phyloP scores from a whole-genome alignment of 163 green algal species.

The Coccomyxa subellipsoidea region DNA sequence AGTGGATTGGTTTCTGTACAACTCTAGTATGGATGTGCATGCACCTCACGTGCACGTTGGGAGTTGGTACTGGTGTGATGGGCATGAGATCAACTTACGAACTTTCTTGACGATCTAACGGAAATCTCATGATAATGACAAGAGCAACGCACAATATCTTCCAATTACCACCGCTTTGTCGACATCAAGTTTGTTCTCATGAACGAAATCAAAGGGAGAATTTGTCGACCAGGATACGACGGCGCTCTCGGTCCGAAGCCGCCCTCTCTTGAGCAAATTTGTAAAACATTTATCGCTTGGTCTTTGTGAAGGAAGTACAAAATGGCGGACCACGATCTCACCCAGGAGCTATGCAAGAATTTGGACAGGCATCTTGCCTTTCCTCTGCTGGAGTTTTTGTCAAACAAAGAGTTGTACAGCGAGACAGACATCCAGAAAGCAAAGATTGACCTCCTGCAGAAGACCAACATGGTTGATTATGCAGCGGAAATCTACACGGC shows the following conservation, averaged over 20 bases:
- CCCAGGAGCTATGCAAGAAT: conserved; percentile 67
- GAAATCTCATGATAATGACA: background rate
- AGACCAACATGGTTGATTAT: conserved; percentile 99
- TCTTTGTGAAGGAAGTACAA: too few species aligned
- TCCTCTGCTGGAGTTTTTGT: conserved; percentile 94
- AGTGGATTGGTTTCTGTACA: background rate
- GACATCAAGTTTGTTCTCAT: too few species aligned
- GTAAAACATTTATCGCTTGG: background rate
- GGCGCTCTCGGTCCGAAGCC: background rate
- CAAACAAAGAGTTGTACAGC: conserved; percentile 50
- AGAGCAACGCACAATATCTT: background rate
- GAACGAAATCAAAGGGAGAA: too few species aligned
- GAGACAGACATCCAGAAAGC: conserved; percentile 75
- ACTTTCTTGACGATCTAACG: background rate
- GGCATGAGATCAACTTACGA: background rate
- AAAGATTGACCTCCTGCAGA: conserved; percentile 92
- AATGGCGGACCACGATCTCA: conserved; percentile 71
- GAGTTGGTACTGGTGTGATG: too few species aligned
- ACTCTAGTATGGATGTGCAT: background rate
- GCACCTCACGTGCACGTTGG: background rate
- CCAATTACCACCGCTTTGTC: too few species aligned
- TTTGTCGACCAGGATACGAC: background rate
- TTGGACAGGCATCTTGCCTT: conserved; percentile 95
- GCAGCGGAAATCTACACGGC: conserved; percentile 95
- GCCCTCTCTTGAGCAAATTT: background rate